Base-by-base conservation (phyloP, 2,329 filamentous ascomycete species). In the Colletotrichum noveboracense region DNA sequence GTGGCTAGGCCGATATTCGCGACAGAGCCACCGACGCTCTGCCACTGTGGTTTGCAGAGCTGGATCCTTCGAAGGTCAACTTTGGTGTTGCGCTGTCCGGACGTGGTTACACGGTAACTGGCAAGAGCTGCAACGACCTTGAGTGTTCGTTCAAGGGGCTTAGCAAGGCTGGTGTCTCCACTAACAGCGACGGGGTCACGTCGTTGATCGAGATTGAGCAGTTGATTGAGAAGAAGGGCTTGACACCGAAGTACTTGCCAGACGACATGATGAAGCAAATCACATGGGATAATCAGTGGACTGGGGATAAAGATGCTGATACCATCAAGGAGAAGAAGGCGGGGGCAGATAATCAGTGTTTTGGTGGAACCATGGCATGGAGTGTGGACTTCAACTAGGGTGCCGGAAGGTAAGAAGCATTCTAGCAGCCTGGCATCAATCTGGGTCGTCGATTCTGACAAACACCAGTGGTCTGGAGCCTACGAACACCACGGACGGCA, bases 61-160 rank as follows among this genome's bases (percentile, higher is more conserved):
- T 89, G 0, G 75, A 85, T 56, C 83, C 85, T 0, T 60, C 66
- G 5, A 88, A 89, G 76, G 78, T 90, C 43, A 87, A 87, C 71
- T 78, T 90, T 4, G 89, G 88, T 1, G 70, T 89, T 1, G 87
- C 87, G 1, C 84, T 83, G 64, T 90, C 90, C 68, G 88, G 88
- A 0, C 81, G 88, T 7, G 84, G 86, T 3, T 89, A 86, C 61
- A 89, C 85, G 0, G 21, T 58, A 1, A 34, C 75, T 1, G 78
- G 81, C 24, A 74, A 79, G 3, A 76, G 26, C 48, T 85, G 83
- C 60, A 82, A 78, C 13, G 21, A 34, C 0, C 76, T 80, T 0
- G 75, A 71, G 1, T 85, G 84, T 32, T 67, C 56, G 0, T 83
- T 81, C 16, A 52, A 18, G 0, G 81, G 78, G 0, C 78, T 81